Conservation (phyloP, 305 asterid species). For the Fraxinus latifolia region DNA sequence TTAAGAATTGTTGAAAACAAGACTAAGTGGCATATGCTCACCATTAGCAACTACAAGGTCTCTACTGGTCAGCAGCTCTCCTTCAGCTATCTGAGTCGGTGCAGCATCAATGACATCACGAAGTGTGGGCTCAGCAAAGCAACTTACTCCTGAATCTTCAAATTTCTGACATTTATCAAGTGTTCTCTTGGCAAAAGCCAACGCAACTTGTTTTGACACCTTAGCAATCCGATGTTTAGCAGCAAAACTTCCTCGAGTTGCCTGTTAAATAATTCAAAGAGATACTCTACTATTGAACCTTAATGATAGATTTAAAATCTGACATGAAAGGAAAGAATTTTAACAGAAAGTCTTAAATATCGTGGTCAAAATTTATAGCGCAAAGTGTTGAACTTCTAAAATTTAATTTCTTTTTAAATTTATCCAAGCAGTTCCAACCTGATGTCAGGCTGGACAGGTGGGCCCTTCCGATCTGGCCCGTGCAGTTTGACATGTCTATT, state of each 20-base stretch:
- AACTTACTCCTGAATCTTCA: constrained; percentile 68
- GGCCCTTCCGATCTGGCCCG: not conserved
- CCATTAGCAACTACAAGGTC: constrained; percentile 35
- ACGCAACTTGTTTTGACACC: constrained; percentile 72
- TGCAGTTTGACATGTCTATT: not conserved
- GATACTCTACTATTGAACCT: constrained; percentile 1
- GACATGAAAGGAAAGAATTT: constrained; percentile 5
- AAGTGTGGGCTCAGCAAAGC: constrained; percentile 70
- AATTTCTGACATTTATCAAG: constrained; percentile 68
- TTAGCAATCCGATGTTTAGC: constrained; percentile 73
- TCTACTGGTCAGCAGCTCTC: constrained; percentile 47
- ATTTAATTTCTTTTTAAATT: not conserved
- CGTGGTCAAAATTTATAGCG: not conserved
- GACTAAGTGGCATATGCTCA: constrained; percentile 23
- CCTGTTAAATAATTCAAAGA: constrained; percentile 52
- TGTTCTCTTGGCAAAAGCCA: constrained; percentile 75
- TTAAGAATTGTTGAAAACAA: not conserved
- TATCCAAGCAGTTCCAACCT: not conserved
- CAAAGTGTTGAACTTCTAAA: not conserved
- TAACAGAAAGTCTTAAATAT: not conserved
- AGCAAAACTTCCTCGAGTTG: constrained; percentile 78
- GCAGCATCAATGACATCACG: constrained; percentile 71
- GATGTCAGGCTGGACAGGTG: not conserved
- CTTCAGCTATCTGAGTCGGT: constrained; percentile 57
- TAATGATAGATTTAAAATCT: constrained; percentile 6